Conservation (phyloP, 108 stramenopile genomes). For the Nannochloropsis gaditana region DNA sequence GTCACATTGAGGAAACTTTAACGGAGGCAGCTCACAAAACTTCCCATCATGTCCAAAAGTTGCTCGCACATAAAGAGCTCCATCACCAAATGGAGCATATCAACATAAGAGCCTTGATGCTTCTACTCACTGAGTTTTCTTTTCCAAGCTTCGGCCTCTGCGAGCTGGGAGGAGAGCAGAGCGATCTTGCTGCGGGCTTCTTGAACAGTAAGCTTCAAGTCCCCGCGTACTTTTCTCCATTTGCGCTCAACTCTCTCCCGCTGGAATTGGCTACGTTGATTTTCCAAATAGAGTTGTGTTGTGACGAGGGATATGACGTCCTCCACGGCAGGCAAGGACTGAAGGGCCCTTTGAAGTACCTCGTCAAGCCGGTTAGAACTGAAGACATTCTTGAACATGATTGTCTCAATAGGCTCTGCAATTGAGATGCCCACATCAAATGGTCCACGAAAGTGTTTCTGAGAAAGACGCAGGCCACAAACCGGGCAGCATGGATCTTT, state of each 20-base stretch:
- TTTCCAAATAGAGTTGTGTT: background rate
- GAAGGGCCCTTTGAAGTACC: background rate
- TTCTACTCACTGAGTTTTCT: background rate
- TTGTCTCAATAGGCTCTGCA: background rate
- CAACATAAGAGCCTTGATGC: background rate
- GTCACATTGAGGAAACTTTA: too few relatives aligned
- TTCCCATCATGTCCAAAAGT: too few relatives aligned
- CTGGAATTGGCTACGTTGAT: conserved; percentile 1
- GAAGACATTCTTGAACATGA: conserved; percentile 20
- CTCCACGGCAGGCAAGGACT: conserved; percentile 1
- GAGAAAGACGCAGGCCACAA: conserved; percentile 12
- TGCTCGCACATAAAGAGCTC: too few relatives aligned
- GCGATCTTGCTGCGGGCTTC: conserved; percentile 11
- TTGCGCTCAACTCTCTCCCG: background rate
- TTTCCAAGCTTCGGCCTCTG: conserved; percentile 17
- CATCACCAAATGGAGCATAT: too few relatives aligned
- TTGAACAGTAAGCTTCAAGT: background rate
- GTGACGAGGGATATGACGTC: background rate
- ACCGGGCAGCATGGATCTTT: conserved; percentile 3
- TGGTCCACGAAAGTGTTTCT: conserved; percentile 5
- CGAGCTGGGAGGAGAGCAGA: background rate
- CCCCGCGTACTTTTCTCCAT: background rate
- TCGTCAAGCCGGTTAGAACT: background rate
- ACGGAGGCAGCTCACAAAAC: too few relatives aligned
- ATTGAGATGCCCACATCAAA: conserved; percentile 14